Percentiles rank a stretch among this genome's conserved stretches.
Conservation (phyloP, 495 filamentous ascomycete genomes). For the Penicillium samsonianum region DNA sequence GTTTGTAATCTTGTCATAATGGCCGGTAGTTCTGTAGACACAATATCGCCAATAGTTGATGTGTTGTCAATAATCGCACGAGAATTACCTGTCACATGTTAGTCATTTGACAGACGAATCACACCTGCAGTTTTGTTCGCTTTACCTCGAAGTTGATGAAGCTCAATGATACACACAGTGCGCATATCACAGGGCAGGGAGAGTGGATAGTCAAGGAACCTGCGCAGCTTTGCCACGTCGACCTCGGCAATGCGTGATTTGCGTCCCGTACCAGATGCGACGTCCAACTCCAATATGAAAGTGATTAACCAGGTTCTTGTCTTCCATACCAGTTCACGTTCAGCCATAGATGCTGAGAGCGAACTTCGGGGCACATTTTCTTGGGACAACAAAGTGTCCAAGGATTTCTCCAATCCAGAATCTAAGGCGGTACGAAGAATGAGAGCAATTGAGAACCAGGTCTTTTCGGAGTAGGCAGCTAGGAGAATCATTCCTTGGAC, state of each 20-base stretch:
- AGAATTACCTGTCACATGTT: constrained; percentile 25
- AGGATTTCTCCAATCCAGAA: constrained; percentile 44
- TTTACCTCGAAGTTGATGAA: constrained; percentile 44
- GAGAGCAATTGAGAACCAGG: constrained; percentile 48
- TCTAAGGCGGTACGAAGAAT: constrained; percentile 46
- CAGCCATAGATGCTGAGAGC: constrained; percentile 42
- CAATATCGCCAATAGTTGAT: constrained; percentile 32
- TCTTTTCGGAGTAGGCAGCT: constrained; percentile 48
- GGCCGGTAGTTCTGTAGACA: constrained; percentile 34
- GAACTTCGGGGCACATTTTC: constrained; percentile 40
- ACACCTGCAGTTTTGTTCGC: neutral
- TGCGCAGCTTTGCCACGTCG: constrained; percentile 40
- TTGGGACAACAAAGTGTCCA: constrained; percentile 41
- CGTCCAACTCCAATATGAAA: constrained; percentile 45
- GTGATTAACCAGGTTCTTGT: constrained; percentile 46
- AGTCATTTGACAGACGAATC: neutral
- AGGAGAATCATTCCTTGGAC: constrained; percentile 49
- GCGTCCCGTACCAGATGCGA: constrained; percentile 45
- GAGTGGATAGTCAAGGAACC: constrained; percentile 45
- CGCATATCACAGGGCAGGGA: constrained; percentile 47
- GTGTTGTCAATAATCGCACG: constrained; percentile 39
- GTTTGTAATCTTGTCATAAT: constrained; percentile 40
- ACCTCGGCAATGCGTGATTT: constrained; percentile 47
- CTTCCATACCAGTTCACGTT: constrained; percentile 46
- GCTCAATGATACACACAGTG: constrained; percentile 44